Evolutionary conservation across 164 flowering plant genomes (phyloP).

Genomic region (Taxillus chinensis): DNA sequence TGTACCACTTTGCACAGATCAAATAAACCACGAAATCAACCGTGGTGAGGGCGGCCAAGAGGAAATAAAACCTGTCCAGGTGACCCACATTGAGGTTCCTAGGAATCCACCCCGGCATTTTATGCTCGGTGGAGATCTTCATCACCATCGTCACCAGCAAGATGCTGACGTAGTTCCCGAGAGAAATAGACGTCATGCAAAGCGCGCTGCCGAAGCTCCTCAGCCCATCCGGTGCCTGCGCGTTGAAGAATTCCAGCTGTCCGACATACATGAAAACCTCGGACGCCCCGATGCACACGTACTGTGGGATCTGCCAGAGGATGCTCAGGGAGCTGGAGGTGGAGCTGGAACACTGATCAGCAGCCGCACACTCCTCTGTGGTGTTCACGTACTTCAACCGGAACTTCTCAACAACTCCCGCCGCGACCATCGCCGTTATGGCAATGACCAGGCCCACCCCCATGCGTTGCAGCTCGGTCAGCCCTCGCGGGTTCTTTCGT

Average conservation of each 20-base stretch:
- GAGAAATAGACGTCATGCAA: conserved; percentile 59
- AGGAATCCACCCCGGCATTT: conserved; percentile 67
- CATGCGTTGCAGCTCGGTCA: conserved; percentile 67
- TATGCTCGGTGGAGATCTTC: conserved; percentile 30
- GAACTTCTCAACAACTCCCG: conserved; percentile 39
- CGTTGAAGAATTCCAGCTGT: conserved; percentile 65
- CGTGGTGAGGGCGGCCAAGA: conserved; percentile 44
- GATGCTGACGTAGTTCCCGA: conserved; percentile 59
- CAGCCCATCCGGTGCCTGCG: conserved; percentile 64
- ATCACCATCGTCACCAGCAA: conserved; percentile 44
- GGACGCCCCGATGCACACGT: conserved; percentile 56
- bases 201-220: conserved; percentile 70
- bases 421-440: conserved; percentile 45
- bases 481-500: conserved; percentile 18
- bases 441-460: conserved; percentile 58
- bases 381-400: conserved; percentile 28
- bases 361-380: conserved; percentile 17
- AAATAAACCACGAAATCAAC: conserved; percentile 39
- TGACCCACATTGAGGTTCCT: conserved; percentile 57
- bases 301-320: conserved; percentile 76
- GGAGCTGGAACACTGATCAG: conserved; percentile 12
- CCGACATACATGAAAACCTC: conserved; percentile 80
- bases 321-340: conserved; percentile 57
- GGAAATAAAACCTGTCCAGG: conserved; percentile 54
- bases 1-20: conserved; percentile 48